phyloP scores from a whole-genome alignment of 495 filamentous ascomycete genomes.

The Annulohypoxylon moriforme region DNA sequence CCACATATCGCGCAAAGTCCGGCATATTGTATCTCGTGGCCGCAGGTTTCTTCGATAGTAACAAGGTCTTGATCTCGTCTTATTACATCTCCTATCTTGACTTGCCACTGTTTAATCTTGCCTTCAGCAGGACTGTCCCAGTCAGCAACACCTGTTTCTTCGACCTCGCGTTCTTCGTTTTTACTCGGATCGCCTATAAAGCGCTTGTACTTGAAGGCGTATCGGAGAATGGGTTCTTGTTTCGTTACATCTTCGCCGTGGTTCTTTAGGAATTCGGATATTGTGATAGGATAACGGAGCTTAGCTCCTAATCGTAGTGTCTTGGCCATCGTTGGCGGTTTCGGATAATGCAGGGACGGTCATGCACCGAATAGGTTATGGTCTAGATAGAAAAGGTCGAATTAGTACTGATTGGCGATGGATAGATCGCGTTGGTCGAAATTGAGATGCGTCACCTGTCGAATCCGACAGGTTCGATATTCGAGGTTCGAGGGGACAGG shows the following conservation, averaged over 20 bases:
- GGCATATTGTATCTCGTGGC: conserved; percentile 89
- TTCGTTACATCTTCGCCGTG: conserved; percentile 78
- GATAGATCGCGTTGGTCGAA: background rate
- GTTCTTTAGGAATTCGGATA: conserved; percentile 83
- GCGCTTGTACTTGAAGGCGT: conserved; percentile 78
- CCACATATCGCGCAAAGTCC: conserved; percentile 93
- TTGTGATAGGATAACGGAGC: conserved; percentile 94
- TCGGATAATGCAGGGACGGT: conserved; percentile 4
- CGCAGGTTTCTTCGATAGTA: conserved; percentile 89
- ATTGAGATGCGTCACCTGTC: conserved; percentile 5
- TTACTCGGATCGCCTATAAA: conserved; percentile 78
- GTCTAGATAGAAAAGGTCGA: conserved; percentile 8
- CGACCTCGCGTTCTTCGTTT: conserved; percentile 66
- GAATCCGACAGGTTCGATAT: background rate
- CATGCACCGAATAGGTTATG: conserved; percentile 11
- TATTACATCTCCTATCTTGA: conserved; percentile 78
- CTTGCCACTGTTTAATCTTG: conserved; percentile 76
- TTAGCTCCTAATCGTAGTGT: conserved; percentile 62
- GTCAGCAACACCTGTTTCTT: conserved; percentile 73
- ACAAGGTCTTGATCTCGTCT: conserved; percentile 67
- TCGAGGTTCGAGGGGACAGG: background rate
- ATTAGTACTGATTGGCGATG: conserved; percentile 6
- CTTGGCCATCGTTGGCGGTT: conserved; percentile 49
- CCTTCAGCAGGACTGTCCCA: conserved; percentile 89
- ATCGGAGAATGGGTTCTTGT: conserved; percentile 81